Conservation (phyloP, 164 flowering plant species). For the Vitis labrusca region DNA sequence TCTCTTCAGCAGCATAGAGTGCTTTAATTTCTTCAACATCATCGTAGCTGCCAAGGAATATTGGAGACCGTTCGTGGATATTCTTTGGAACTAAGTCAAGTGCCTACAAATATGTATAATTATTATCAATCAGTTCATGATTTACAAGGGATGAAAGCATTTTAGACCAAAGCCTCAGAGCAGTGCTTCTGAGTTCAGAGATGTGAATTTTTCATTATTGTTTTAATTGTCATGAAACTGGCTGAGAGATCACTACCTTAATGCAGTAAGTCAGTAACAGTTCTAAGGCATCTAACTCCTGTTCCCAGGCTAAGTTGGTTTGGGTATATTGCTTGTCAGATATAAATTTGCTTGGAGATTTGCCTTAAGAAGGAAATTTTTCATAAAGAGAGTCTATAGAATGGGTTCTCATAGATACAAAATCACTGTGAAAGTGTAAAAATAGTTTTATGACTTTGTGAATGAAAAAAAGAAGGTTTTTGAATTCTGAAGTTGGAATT, state of each 20-base stretch:
- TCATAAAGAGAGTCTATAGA: too few species aligned
- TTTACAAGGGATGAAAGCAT: neutral
- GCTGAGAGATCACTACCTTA: too few species aligned
- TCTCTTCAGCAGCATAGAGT: constrained; percentile 69
- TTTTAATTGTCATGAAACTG: too few species aligned
- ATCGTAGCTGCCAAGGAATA: constrained; percentile 93
- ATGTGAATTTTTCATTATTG: too few species aligned
- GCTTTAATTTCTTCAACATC: constrained; percentile 93
- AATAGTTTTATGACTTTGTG: neutral
- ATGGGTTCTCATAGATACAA: neutral
- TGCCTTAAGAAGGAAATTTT: neutral
- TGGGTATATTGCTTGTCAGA: too few species aligned
- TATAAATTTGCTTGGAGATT: neutral
- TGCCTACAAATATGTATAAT: constrained; percentile 50
- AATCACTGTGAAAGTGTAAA: neutral
- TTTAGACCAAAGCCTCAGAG: neutral
- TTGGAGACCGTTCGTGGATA: constrained; percentile 92
- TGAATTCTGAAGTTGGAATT: neutral
- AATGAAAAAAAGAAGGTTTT: neutral
- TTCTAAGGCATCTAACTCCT: too few species aligned
- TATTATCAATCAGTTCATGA: neutral
- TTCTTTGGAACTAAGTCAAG: constrained; percentile 83
- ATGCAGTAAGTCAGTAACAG: too few species aligned
- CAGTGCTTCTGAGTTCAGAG: neutral
- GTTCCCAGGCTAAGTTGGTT: too few species aligned